Evolutionary conservation across 1,139 yeast genomes (phyloP).

Genomic region (Komagataea norvegica): DNA sequence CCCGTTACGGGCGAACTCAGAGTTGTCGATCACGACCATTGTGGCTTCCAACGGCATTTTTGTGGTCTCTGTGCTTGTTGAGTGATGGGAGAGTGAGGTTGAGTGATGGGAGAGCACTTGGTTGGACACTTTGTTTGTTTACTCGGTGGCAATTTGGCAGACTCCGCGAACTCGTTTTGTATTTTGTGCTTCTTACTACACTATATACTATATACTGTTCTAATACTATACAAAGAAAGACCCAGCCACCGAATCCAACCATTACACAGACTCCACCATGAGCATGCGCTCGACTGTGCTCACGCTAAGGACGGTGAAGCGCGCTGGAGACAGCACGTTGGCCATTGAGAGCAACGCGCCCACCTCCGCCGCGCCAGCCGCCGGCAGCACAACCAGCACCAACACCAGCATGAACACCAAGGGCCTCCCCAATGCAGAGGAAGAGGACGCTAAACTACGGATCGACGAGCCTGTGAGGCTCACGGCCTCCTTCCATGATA

Average conservation of each 20-base stretch:
- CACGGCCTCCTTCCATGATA: constrained; percentile 73
- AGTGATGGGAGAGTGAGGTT: constrained; percentile 6
- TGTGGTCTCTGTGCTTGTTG: not conserved
- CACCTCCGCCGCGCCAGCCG: not conserved
- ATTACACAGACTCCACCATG: constrained; percentile 5
- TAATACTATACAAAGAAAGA: too few species aligned
- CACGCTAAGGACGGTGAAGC: constrained; percentile 23
- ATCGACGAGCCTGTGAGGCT: constrained; percentile 29
- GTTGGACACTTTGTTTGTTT: not conserved
- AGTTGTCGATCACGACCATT: constrained; percentile 90
- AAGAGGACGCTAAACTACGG: constrained; percentile 3
- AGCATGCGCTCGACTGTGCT: constrained; percentile 26
- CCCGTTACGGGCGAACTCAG: constrained; percentile 94
- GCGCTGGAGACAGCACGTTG: constrained; percentile 19
- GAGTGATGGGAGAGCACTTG: constrained; percentile 6
- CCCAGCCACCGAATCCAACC: too few species aligned
- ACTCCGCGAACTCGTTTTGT: too few species aligned
- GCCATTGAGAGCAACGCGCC: constrained; percentile 21
- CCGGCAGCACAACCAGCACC: not conserved
- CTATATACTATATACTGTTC: too few species aligned
- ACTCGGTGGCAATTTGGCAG: not conserved
- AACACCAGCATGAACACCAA: too few species aligned
- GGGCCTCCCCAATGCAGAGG: not conserved
- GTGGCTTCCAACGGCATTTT: constrained; percentile 93
- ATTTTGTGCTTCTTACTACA: too few species aligned